Conservation (phyloP, 768 basidiomycete genomes). For the Lactarius pseudohatsudake region DNA sequence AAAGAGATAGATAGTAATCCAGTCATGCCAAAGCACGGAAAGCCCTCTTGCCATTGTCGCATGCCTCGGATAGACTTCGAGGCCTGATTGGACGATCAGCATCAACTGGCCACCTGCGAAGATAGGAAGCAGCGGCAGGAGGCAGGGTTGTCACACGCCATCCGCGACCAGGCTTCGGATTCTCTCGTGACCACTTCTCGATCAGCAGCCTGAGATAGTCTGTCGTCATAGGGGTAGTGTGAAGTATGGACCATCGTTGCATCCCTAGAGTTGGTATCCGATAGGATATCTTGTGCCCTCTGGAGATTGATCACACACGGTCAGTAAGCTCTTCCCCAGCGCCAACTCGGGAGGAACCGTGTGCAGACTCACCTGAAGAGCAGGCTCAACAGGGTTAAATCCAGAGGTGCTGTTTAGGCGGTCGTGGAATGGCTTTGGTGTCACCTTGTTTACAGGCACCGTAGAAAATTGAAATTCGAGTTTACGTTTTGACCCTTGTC, state of each 20-base stretch:
- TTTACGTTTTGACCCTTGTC: constrained; percentile 13
- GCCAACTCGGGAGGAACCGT: background rate
- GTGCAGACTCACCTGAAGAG: constrained; percentile 14
- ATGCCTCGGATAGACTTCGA: constrained; percentile 23
- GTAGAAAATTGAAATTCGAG: constrained; percentile 11
- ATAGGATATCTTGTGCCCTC: constrained; percentile 3
- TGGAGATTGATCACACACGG: constrained; percentile 5
- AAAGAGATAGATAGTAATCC: constrained; percentile 27
- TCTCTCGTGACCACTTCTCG: constrained; percentile 19
- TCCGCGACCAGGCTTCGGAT: constrained; percentile 2
- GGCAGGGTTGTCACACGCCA: constrained; percentile 15
- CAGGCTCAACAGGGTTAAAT: constrained; percentile 12
- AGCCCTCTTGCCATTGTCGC: constrained; percentile 24
- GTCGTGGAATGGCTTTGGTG: constrained; percentile 10
- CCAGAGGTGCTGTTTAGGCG: constrained; percentile 8
- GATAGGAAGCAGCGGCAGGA: constrained; percentile 11
- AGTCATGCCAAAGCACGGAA: constrained; percentile 24
- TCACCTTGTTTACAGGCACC: background rate
- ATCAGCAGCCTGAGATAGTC: constrained; percentile 9
- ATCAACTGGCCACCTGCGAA: constrained; percentile 17
- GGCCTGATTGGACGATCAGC: constrained; percentile 24
- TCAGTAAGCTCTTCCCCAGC: constrained; percentile 12
- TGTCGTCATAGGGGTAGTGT: constrained; percentile 16
- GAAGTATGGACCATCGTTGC: constrained; percentile 3
- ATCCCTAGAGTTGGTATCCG: constrained; percentile 9